phyloP scores from a whole-genome alignment of 305 asterid species.

The Fraxinus velutina region DNA sequence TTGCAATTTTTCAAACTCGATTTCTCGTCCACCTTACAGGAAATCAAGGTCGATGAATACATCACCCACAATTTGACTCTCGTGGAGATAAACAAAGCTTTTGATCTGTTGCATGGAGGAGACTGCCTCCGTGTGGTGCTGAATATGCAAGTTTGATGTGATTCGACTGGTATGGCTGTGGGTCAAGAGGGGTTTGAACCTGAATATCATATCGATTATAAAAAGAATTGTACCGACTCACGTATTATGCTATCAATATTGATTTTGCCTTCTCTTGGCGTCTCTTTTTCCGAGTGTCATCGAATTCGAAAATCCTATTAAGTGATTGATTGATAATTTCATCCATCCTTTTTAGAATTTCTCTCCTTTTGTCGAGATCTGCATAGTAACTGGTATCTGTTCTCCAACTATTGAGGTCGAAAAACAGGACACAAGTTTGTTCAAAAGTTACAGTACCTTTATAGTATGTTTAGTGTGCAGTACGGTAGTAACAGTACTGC shows the following conservation, averaged over 20 bases:
- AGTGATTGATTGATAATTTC: background rate
- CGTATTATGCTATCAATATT: background rate
- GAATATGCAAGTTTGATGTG: conserved; percentile 16
- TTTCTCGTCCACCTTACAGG: conserved; percentile 25
- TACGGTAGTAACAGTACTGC: background rate
- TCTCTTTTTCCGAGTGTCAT: background rate
- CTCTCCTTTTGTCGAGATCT: background rate
- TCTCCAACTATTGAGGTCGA: background rate
- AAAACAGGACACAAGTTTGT: background rate
- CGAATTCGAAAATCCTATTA: background rate
- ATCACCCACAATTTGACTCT: conserved; percentile 45
- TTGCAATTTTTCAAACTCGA: background rate
- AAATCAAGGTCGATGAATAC: conserved; percentile 54
- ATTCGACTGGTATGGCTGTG: background rate
- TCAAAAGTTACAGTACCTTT: background rate
- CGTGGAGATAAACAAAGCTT: conserved; percentile 41
- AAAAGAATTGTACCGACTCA: background rate
- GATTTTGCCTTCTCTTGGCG: background rate
- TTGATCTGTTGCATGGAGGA: conserved; percentile 49
- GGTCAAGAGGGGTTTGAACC: background rate
- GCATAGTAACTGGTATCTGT: background rate
- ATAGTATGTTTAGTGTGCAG: background rate
- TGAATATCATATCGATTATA: background rate
- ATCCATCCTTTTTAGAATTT: background rate
- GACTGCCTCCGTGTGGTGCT: conserved; percentile 51